Evolutionary conservation across 2,329 filamentous ascomycete genomes (phyloP), one percentile per base, ranked within the genome.

Genomic region (Fusarium sp.): DNA sequence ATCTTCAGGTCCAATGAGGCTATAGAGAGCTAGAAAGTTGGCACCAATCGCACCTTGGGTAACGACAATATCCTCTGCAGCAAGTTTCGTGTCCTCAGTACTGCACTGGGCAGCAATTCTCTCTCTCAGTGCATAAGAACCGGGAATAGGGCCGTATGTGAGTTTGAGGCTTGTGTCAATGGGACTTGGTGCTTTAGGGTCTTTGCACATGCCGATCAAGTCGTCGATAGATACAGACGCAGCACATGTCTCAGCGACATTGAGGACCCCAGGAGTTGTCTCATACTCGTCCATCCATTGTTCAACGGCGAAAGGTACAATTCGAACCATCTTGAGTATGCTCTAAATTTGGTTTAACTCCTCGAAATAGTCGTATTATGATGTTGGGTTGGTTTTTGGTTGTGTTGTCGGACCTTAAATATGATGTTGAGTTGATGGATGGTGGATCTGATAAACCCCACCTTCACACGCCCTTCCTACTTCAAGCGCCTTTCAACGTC

Each of bases 41-140:
- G 93, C 94, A 9, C 89, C 86, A 54, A 97, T 97, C 17, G 93
- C 93, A 13, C 94, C 94, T 33, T 91, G 89, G 0, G 93, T 93
- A 64, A 95, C 90, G 57, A 97, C 80, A 42, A 97, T 86, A 74
- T 92, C 90, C 18, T 94, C 89, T 2, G 77, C 61, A 1, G 76
- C 62, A 78, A 82, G 20, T 14, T 89, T 78, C 8, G 83, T 82
- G 80, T 79, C 67, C 81, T 89, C 87, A 26, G 85, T 84, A 7
- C 89, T 89, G 77, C 93, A 93, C 6, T 93, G 83, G 20, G 85
- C 83, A 9, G 92, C 88, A 17, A 96, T 85, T 48, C 89, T 90
- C 61, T 83, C 82, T 26, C 92, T 88, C 27, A 96, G 83, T 37
- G 84, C 82, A 10, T 87, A 82, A 1, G 90, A 92, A 33, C 91